Conservation (phyloP, 2,329 filamentous ascomycete species). For the Aspergillus novofumigatus region DNA sequence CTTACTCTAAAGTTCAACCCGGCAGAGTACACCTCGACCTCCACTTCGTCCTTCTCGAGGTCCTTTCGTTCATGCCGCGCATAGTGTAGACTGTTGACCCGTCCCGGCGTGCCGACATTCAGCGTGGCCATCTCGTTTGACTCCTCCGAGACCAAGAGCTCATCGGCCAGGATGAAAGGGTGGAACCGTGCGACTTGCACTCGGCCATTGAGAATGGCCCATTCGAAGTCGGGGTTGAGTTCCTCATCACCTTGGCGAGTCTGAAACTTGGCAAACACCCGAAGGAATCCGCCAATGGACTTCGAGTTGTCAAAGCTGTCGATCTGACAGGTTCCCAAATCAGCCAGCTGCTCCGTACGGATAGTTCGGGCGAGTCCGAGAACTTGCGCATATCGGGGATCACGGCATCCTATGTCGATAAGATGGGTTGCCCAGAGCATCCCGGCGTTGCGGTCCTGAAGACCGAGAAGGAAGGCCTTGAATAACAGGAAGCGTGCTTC, state of each 20-base stretch:
- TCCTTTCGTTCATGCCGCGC: not conserved
- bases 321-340: slow-evolving; percentile 24
- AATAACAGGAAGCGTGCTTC: not conserved
- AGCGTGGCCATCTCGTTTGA: slow-evolving; percentile 3
- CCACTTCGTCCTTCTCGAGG: slow-evolving; percentile 16
- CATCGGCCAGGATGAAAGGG: slow-evolving; percentile 2
- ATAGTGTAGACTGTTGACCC: slow-evolving; percentile 21
- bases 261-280: slow-evolving; percentile 12
- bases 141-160: not conserved
- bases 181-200: slow-evolving; percentile 12
- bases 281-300: slow-evolving; percentile 6
- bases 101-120: slow-evolving; percentile 16
- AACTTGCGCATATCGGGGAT: slow-evolving; percentile 26
- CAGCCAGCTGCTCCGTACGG: slow-evolving; percentile 22
- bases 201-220: slow-evolving; percentile 7
- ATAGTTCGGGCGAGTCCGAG: slow-evolving; percentile 26
- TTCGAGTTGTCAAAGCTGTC: slow-evolving; percentile 3
- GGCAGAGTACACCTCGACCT: slow-evolving; percentile 12
- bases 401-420: slow-evolving; percentile 19
- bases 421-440: slow-evolving; percentile 28
- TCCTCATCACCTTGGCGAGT: not conserved
- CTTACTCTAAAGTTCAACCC: slow-evolving; percentile 3
- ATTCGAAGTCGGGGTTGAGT: slow-evolving; percentile 18
- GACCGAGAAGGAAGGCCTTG: not conserved
- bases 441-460: not conserved